Conservation (phyloP, 1,284 basidiomycete species). For the Austropuccinia psidii region DNA sequence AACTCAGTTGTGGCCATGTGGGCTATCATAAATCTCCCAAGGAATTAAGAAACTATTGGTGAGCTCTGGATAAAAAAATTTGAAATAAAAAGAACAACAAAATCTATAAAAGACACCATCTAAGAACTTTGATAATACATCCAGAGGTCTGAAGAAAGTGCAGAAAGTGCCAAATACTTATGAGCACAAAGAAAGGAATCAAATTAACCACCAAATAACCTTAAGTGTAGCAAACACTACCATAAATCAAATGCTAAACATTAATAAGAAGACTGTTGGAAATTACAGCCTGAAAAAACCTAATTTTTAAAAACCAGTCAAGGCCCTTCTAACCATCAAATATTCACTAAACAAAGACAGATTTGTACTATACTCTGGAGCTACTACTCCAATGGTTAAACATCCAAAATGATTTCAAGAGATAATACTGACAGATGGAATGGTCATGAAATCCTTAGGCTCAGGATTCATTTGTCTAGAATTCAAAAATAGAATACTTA, state of each 20-base stretch:
- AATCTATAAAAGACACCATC: background rate
- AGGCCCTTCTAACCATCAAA: background rate
- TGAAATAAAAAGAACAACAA: background rate
- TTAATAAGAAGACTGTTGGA: background rate
- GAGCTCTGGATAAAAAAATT: background rate
- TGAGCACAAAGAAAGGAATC: background rate
- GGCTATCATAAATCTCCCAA: background rate
- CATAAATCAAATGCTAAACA: background rate
- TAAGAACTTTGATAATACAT: background rate
- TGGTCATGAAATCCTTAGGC: background rate
- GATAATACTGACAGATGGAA: background rate
- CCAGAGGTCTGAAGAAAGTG: background rate
- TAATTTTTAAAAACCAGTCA: background rate
- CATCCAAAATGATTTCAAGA: background rate
- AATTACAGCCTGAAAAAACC: too few relatives aligned
- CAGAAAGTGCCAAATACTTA: background rate
- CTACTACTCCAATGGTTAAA: background rate
- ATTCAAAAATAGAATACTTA: background rate
- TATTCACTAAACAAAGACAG: background rate
- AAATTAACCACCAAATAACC: background rate
- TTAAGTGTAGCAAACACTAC: background rate
- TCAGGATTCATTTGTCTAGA: background rate
- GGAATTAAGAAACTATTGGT: background rate
- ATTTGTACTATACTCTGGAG: background rate
- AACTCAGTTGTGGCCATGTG: background rate